These are phyloP conservation scores for Geranium brycei DNA, from an alignment of 345 rosid genomes.

Conservation along the genomic window DNA sequence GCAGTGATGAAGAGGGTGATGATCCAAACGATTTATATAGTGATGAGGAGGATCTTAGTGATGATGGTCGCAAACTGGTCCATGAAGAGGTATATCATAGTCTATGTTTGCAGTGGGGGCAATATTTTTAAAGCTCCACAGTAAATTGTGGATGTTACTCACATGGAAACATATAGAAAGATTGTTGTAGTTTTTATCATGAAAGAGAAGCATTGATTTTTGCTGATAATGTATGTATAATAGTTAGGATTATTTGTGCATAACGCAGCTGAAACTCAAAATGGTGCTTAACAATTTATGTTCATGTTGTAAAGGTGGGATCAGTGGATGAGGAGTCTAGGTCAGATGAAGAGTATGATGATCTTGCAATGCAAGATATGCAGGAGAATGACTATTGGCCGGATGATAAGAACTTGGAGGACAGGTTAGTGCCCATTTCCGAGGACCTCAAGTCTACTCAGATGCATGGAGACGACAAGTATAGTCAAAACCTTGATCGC, in stretches of 20 bases:
- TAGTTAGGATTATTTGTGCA: not conserved
- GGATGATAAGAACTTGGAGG: slow-evolving; percentile 38
- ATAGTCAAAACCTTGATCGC: not conserved
- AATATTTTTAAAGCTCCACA: too few species aligned
- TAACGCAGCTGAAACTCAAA: too few species aligned
- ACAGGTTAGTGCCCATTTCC: slow-evolving; percentile 13
- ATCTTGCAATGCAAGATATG: slow-evolving; percentile 78
- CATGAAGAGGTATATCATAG: slow-evolving; percentile 54
- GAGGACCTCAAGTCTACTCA: not conserved
- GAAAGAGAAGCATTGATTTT: not conserved
- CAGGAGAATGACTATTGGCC: slow-evolving; percentile 50
- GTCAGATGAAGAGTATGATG: slow-evolving; percentile 94
- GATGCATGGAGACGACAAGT: not conserved
- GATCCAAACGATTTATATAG: slow-evolving; percentile 74
- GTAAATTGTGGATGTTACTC: too few species aligned
- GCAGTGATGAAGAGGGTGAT: slow-evolving; percentile 93
- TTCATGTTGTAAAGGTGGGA: slow-evolving; percentile 45
- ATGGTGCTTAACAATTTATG: not conserved
- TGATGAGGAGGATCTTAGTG: slow-evolving; percentile 83
- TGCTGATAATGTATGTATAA: not conserved
- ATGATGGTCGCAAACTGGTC: slow-evolving; percentile 42
- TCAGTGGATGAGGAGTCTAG: slow-evolving; percentile 95
- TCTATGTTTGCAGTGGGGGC: not conserved
- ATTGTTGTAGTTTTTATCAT: too few species aligned
- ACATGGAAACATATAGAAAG: too few species aligned